A percentile compares a stretch with the other conserved stretches of the same genome.
phyloP scores from a whole-genome alignment of 176 grass and related monocot genomes.

The Triticum turgidum region DNA sequence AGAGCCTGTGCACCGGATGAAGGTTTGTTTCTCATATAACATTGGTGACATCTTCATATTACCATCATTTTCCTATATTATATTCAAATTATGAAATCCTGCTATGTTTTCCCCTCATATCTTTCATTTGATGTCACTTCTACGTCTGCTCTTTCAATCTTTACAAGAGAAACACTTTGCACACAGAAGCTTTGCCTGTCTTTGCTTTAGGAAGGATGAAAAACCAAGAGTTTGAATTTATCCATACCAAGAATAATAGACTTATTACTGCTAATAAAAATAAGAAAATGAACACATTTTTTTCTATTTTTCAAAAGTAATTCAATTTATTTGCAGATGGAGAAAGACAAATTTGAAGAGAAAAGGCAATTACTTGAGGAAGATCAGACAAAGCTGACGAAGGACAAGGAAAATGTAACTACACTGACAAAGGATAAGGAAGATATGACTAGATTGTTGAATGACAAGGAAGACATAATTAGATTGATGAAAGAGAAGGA shows the following conservation, averaged over 20 bases:
- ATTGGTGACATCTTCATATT: neutral
- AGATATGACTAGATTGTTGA: conserved; percentile 54
- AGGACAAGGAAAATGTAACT: conserved; percentile 44
- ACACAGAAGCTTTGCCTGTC: neutral
- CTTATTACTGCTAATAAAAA: neutral
- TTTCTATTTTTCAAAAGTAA: neutral
- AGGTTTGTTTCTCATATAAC: conserved; percentile 45
- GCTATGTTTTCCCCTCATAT: neutral
- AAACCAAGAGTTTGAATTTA: neutral
- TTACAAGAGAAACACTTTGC: neutral
- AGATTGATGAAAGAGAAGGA: conserved; percentile 87
- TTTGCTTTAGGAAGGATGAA: neutral
- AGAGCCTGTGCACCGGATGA: conserved; percentile 33
- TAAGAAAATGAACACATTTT: neutral
- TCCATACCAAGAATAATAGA: neutral
- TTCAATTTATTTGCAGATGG: conserved; percentile 27
- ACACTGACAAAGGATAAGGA: conserved; percentile 55
- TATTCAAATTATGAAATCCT: neutral
- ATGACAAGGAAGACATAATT: conserved; percentile 68
- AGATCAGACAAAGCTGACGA: conserved; percentile 28
- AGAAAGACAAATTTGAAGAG: conserved; percentile 35
- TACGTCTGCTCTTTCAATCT: neutral
- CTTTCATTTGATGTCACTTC: neutral
- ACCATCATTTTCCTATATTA: conserved; percentile 10
- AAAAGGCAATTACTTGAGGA: conserved; percentile 21